phyloP scores from a whole-genome alignment of 441 rosid species.

The Adansonia madagascariensis region DNA sequence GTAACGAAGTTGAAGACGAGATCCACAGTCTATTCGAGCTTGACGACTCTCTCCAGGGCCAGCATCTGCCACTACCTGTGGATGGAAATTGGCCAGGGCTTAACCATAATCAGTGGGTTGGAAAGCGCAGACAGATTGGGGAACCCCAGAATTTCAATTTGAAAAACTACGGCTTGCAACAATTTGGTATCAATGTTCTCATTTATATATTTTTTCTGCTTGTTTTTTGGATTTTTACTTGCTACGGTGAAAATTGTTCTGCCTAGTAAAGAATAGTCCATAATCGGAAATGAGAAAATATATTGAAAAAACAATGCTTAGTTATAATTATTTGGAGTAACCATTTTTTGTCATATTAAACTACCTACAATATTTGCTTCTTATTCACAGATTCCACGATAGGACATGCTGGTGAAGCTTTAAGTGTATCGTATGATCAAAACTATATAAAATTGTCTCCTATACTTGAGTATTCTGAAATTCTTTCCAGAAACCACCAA shows the following conservation, averaged over 20 bases:
- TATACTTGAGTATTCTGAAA: no score
- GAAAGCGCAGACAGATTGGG: slow-evolving; percentile 63
- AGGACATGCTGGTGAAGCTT: no score
- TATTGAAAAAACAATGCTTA: no score
- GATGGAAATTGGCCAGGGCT: slow-evolving; percentile 63
- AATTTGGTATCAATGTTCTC: slow-evolving; percentile 54
- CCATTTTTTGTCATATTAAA: no score
- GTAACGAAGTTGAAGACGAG: slow-evolving; percentile 83
- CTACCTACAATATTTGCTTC: no score
- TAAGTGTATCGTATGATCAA: no score
- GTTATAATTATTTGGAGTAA: no score
- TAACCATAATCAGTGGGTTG: slow-evolving; percentile 56
- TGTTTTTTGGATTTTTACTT: slow-evolving; percentile 12
- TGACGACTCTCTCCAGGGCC: slow-evolving; percentile 64
- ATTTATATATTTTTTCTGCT: not conserved
- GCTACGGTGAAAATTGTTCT: not conserved
- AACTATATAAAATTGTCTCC: no score
- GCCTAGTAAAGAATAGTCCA: no score
- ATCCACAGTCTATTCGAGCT: slow-evolving; percentile 80
- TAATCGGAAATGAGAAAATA: no score
- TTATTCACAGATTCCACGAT: no score
- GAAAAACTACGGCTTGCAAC: slow-evolving; percentile 58
- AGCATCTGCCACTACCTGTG: slow-evolving; percentile 56
- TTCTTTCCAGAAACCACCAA: no score
- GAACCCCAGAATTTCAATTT: slow-evolving; percentile 48